Conservation (phyloP, 176 grass and related monocot genomes). For the Hyparrhenia diplandra region DNA sequence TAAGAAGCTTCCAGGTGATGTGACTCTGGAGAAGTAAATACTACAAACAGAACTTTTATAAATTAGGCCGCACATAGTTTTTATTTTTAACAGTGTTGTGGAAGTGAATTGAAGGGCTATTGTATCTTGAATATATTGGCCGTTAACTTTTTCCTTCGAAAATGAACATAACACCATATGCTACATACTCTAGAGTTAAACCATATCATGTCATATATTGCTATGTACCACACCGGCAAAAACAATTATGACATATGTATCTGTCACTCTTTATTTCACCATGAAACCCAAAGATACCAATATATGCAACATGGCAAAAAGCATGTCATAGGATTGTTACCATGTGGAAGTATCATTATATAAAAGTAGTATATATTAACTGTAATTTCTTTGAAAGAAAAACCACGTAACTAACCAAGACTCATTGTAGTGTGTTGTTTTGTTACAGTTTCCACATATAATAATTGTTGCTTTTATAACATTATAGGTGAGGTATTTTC, state of each 20-base stretch:
- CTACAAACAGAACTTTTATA: no score
- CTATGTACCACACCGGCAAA: not conserved
- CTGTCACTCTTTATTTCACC: not conserved
- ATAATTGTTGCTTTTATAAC: not conserved
- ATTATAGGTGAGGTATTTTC: conserved; percentile 85
- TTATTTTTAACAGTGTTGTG: not conserved
- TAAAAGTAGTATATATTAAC: not conserved
- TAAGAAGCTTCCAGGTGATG: conserved; percentile 84
- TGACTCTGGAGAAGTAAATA: not conserved
- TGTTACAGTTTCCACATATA: not conserved
- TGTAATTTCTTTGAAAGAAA: not conserved
- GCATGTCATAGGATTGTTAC: no score
- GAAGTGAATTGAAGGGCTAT: not conserved
- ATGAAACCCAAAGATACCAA: not conserved
- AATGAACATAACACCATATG: no score
- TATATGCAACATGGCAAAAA: no score
- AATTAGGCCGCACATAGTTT: not conserved
- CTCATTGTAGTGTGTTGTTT: not conserved
- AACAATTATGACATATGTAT: no score
- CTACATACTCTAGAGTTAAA: no score
- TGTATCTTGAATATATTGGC: not conserved
- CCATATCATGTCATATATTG: not conserved
- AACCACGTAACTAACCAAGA: not conserved
- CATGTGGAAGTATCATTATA: no score
- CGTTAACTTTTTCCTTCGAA: not conserved